Evolutionary conservation across 805 yeast species (phyloP), one percentile per base, ranked within the genome.

Genomic region (Yarrowia sp.): DNA sequence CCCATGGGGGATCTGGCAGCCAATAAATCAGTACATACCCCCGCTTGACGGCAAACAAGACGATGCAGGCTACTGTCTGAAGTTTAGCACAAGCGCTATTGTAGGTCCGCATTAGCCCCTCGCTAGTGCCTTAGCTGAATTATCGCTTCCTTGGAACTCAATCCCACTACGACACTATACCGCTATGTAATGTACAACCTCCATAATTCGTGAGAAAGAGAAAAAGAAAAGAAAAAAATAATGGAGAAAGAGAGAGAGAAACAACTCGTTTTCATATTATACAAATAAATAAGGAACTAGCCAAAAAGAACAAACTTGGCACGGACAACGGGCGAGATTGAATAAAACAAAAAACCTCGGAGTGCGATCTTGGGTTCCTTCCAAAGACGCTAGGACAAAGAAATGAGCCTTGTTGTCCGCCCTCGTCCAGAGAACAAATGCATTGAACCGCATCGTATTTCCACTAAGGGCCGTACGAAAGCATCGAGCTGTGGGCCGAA

Each of bases 231-330:
- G 32, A 26, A 26, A 26, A 26, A 26, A 26, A 26, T 26, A 26
- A 26, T 3, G 32, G 32, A 26, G 32, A 26, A 36, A 16, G 26
- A 49, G 56, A 52, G 56, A 26, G 32, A 26, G 32, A 26, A 52
- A 35, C 41, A 35, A 36, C 56, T 52, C 42, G 41, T 52, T n/a
- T 52, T 52, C 22, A 52, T 56, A 56, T 42, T 56, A 56, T 56
- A 56, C 63, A 56, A 56, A 56, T 56, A 56, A 56, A 56, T 56
- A 56, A n/a, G 63, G 49, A 26, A 56, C 63, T 56, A n/a, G 40
- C 48, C 63, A 15, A 42, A 38, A 22, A 3, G n/a, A 14, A 26
- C 32, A 26, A 19, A 16, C 56, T 36, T 53, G 42, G 45, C 43
- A 53, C 32, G n/a, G 42, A 38, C 45, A 36, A 40, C 45, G 32